Evolutionary conservation across 2,329 filamentous ascomycete genomes (phyloP).

Genomic region (Epichloe coenophiala): DNA sequence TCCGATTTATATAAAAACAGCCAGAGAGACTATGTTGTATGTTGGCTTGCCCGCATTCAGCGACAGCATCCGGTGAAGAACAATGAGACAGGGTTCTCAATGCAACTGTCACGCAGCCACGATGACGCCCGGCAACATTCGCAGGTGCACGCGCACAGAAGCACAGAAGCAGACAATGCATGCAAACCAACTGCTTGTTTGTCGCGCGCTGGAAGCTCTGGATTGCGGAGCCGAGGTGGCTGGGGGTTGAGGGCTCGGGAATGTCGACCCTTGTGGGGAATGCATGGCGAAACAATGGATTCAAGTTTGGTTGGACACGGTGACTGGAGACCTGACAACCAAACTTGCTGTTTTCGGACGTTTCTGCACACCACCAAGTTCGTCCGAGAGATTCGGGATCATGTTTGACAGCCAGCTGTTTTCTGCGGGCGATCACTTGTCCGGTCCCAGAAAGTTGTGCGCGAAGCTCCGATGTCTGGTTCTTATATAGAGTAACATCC

Average conservation of each 20-base stretch:
- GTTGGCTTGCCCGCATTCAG: not conserved
- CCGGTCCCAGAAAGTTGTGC: too few relatives aligned
- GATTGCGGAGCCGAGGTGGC: constrained; percentile 1
- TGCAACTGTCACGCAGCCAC: not conserved
- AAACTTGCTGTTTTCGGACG: not conserved
- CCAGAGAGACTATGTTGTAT: not conserved
- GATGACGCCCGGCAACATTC: not conserved
- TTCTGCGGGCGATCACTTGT: too few relatives aligned
- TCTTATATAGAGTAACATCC: too few relatives aligned
- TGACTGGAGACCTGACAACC: not conserved
- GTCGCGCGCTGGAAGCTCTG: not conserved
- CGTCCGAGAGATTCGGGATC: not conserved
- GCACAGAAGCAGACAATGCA: not conserved
- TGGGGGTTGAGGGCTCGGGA: not conserved
- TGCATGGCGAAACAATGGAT: not conserved
- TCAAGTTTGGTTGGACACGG: not conserved
- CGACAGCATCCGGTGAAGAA: not conserved
- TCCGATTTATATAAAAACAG: not conserved
- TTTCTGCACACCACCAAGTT: not conserved
- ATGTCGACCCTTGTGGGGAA: not conserved
- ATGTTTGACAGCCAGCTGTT: not conserved
- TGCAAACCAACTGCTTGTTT: not conserved
- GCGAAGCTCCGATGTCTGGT: too few relatives aligned
- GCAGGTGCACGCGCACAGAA: not conserved
- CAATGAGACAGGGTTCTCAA: not conserved